Evolutionary conservation across 805 yeast species (phyloP), one percentile per base, ranked within the genome.

Genomic region (Barnettozyma californica): DNA sequence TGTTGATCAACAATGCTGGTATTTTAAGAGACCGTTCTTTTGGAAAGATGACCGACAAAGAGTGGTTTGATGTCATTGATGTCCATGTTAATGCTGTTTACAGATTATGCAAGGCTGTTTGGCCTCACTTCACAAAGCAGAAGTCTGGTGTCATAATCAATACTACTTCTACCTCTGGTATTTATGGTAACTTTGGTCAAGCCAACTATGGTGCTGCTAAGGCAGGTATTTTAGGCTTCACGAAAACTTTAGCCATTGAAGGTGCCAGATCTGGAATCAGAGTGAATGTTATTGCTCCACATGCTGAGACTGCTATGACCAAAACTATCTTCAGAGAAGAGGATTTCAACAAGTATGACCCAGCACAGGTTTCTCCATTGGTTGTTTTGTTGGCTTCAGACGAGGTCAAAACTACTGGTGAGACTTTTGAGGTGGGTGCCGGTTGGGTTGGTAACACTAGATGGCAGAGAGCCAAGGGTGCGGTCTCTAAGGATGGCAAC

Each of bases 271-370:
- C 73, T 61, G 81, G 84, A 63, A 89, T 92, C 57, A 74, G 75
- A 60, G 91, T 82, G 49, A 87, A 91, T 64, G 79, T 81, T 34
- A 83, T 90, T 65, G 98, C 99, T 25, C 99, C 99, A 46, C 97
- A 92, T 66, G 98, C 98, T 26, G 97, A 92, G 63, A 92, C 99
- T 40, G 91, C 95, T 49, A 92, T 92, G 99, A 92, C 99, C 26
- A 78, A 80, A 61, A 86, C 96, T 6, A 83, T 92, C 43, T 87
- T 92, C 70, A 78, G 81, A 43, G 84, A 83, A 43, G 81, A 80
- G 52, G 95, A 92, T 68, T 78, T 84, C 58, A 87, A 88, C 69
- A 80, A 83, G 58, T 89, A 84, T 68, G 88, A 87, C 59, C 91
- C 97, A 6, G 79, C 83, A 45, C 88, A 81, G 66, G 97, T 92